Evolutionary conservation across 768 basidiomycete species (phyloP), one percentile per base, ranked within the genome.

Genomic region (Pholiota microspora): DNA sequence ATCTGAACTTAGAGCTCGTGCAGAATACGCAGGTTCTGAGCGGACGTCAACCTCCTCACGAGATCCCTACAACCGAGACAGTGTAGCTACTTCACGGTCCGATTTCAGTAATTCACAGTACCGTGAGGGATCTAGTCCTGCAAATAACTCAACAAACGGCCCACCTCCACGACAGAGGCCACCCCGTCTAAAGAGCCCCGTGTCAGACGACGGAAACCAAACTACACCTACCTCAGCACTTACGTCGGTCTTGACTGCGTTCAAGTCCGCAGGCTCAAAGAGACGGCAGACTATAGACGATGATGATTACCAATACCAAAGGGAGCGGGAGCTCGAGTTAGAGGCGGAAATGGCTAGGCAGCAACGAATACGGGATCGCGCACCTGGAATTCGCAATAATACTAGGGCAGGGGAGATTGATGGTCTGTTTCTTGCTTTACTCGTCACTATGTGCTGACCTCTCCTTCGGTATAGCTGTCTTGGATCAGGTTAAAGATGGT

Each of bases 401-500:
- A 73, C 82, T 38, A 83, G 78, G 65, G 78, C 81, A 44, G 92
- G 90, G 6, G 92, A 94, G 65, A 91, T 96, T 60, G 94, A 95
- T 67, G 89, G 90, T 87, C 68, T 62, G 85, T 72, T 5, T 51
- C 2, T 23, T 38, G 13, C 18, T 21, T 55, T 25, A 13, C 9
- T 54, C 35, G 31, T 32, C 53, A 28, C 21, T 21, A 44, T 25
- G 38, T 59, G 29, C 38, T 35, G 28, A 23, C 45, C 35, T 44
- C 18, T 25, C 23, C 47, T 51, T 49, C 52, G 24, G 46, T 51
- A 44, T 59, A 95, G 92, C 89, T 58, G 80, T 96, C 12, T 71
- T 97, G 57, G 86, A 92, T 59, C 85, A 92, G 69, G 90, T 97
- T 59, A 85, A 82, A 65, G 87, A 90, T 60, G 92, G 89, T 52